Percentiles rank a stretch among this genome's conserved stretches.
Evolutionary conservation across 208 protist genomes (phyloP).

Genomic region (Acanthamoeba castellanii): DNA sequence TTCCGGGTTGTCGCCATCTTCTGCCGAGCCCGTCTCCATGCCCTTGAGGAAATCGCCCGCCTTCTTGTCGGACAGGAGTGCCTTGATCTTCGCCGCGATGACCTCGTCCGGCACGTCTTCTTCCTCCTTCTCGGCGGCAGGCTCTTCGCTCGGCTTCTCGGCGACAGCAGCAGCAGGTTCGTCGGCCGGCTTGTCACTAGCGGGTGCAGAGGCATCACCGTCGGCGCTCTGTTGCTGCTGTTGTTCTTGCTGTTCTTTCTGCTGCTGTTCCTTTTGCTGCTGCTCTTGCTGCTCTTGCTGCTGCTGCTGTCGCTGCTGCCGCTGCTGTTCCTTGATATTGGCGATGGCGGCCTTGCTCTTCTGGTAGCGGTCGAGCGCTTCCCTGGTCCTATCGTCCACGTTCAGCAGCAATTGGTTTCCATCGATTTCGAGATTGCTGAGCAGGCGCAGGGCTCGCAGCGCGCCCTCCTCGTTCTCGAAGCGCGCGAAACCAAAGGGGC

Average conservation of each 20-base stretch:
- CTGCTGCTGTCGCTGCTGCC: neutral
- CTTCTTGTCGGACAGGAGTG: conserved; percentile 61
- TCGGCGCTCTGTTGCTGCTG: no score
- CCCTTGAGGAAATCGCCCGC: conserved; percentile 16
- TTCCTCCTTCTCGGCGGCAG: neutral
- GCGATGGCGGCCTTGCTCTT: conserved; percentile 47
- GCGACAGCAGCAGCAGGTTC: neutral
- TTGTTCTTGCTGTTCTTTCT: neutral
- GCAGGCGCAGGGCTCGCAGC: conserved; percentile 76
- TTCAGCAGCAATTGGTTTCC: conserved; percentile 78
- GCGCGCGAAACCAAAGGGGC: conserved; percentile 78
- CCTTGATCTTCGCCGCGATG: conserved; percentile 50
- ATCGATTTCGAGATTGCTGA: conserved; percentile 80
- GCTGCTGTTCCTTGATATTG: conserved; percentile 10
- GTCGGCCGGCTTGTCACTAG: neutral
- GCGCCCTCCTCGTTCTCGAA: conserved; percentile 79
- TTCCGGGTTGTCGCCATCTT: conserved; percentile 66
- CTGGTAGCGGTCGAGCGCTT: conserved; percentile 72
- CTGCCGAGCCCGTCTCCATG: neutral
- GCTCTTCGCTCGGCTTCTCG: neutral
- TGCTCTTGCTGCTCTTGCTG: neutral
- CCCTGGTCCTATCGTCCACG: conserved; percentile 78
- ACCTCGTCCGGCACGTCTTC: conserved; percentile 50
- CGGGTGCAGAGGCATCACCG: neutral
- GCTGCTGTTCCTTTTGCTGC: neutral